Base-by-base conservation (phyloP, 2,329 filamentous ascomycete genomes). In the Myriosclerotinia scirpicola region DNA sequence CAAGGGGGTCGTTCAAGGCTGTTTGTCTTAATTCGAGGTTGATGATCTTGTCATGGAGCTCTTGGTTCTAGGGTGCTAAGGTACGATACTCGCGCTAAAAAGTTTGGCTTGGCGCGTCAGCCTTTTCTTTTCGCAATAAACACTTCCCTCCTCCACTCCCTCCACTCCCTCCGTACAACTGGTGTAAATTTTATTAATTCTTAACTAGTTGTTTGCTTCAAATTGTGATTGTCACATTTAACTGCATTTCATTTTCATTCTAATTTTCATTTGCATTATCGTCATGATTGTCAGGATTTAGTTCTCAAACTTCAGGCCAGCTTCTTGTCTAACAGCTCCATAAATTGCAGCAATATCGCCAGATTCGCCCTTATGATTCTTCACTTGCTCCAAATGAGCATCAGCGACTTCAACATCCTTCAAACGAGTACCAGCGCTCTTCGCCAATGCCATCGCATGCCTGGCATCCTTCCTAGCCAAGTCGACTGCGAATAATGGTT, bases 301-400 rank as follows among this genome's bases (percentile, higher is more conserved):
- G 71, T 90, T 92, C 75, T 91, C 90, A 78, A 88, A 96, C 65
- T 86, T 83, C 72, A 97, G 77, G 0, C 92, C 92, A 38, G 85
- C 85, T 75, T 92, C 89, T 79, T 89, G 81, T 73, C 93, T 85
- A 65, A 90, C 87, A 2, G 89, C 89, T 0, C 93, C 93, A 79
- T 96, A 96, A 48, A 97, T 89, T 14, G 85, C 89, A 2, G 91
- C 89, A 76, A 96, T 86, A 78, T 97, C 93, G 0, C 92, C 92
- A 71, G 83, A 86, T 54, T 84, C 82, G 0, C 91, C 92, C 58
- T 82, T 80, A 68, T 92, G 83, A 67, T 88, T 85, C 77, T 91
- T 89, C 2, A 96, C 87, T 66, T 81, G 79, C 65, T 83, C 82
- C 72, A 97, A 78, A 76, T 95, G 90, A 38, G 79, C 81, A 77